These are phyloP conservation scores for Papilionanthe hybrid DNA, from an alignment of 116 monocot species.

Conservation along the genomic window DNA sequence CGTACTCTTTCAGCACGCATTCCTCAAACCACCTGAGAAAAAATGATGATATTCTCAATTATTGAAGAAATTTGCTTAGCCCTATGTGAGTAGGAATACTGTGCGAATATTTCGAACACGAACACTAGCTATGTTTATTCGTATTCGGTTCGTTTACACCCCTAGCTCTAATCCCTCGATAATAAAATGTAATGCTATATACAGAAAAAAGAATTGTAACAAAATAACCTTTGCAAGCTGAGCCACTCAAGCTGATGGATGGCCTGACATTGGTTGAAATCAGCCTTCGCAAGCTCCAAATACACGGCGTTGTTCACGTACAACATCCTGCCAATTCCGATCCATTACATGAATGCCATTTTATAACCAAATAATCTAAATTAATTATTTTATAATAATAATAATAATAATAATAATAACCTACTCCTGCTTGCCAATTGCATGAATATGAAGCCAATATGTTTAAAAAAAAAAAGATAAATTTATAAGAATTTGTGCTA, in stretches of 20 bases:
- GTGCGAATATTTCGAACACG: no score
- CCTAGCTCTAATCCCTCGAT: no score
- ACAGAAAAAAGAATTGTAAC: no score
- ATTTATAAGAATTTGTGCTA: neutral
- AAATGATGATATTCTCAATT: no score
- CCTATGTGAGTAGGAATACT: no score
- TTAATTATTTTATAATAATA: neutral
- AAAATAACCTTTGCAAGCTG: slow-evolving; percentile 39
- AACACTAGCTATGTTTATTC: no score
- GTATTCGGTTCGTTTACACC: no score
- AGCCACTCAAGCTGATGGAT: slow-evolving; percentile 67
- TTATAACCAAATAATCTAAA: neutral
- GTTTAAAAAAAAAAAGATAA: neutral
- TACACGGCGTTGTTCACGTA: slow-evolving; percentile 66
- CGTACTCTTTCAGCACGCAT: slow-evolving; percentile 15
- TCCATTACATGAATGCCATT: neutral
- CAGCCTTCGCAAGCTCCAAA: slow-evolving; percentile 67
- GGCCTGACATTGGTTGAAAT: slow-evolving; percentile 69
- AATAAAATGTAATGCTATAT: neutral
- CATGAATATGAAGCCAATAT: no score
- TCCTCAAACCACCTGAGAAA: slow-evolving; percentile 54
- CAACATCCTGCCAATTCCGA: slow-evolving; percentile 58
- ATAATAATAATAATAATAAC: neutral
- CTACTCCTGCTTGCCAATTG: no score
- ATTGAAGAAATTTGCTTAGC: no score